A percentile compares a stretch with the other conserved stretches of the same genome.
These are phyloP conservation scores for Papiliotrema flavescens DNA, from an alignment of 1,284 basidiomycete genomes.

Conservation along the genomic window DNA sequence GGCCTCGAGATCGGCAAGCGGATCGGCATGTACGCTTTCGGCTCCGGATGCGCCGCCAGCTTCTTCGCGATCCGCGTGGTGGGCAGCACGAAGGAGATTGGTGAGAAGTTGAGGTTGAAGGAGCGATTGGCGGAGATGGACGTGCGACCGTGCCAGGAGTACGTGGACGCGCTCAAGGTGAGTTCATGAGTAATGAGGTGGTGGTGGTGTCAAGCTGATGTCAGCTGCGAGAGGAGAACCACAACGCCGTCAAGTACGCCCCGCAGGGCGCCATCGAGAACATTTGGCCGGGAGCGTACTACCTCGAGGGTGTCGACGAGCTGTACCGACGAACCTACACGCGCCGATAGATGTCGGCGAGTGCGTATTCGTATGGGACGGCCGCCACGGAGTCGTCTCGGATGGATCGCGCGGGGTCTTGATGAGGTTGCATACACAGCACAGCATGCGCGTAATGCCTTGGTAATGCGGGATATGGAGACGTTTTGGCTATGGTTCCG, in stretches of 20 bases:
- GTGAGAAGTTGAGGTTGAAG: conserved; percentile 72
- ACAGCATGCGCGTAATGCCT: too few species aligned
- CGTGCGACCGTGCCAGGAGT: conserved; percentile 85
- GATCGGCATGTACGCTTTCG: conserved; percentile 89
- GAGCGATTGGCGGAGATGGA: conserved; percentile 78
- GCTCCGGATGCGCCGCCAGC: conserved; percentile 83
- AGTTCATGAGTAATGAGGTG: conserved; percentile 23
- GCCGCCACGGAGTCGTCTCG: too few species aligned
- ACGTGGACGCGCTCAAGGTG: conserved; percentile 70
- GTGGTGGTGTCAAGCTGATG: not conserved
- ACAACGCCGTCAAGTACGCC: conserved; percentile 82
- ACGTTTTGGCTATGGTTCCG: too few species aligned
- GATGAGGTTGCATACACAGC: conserved; percentile 6
- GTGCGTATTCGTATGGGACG: too few species aligned
- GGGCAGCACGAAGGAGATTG: conserved; percentile 78
- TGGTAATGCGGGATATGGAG: too few species aligned
- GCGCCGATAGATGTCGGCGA: conserved; percentile 11
- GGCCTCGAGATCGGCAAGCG: conserved; percentile 69
- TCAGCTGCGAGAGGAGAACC: conserved; percentile 93
- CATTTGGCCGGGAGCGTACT: conserved; percentile 92
- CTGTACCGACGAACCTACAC: conserved; percentile 89
- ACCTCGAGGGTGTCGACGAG: conserved; percentile 86
- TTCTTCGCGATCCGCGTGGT: conserved; percentile 84
- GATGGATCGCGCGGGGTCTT: too few species aligned
- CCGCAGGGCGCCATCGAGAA: conserved; percentile 84